phyloP scores from a whole-genome alignment of 1,284 basidiomycete genomes.

The Ceratorhiza oryzae-sativae region DNA sequence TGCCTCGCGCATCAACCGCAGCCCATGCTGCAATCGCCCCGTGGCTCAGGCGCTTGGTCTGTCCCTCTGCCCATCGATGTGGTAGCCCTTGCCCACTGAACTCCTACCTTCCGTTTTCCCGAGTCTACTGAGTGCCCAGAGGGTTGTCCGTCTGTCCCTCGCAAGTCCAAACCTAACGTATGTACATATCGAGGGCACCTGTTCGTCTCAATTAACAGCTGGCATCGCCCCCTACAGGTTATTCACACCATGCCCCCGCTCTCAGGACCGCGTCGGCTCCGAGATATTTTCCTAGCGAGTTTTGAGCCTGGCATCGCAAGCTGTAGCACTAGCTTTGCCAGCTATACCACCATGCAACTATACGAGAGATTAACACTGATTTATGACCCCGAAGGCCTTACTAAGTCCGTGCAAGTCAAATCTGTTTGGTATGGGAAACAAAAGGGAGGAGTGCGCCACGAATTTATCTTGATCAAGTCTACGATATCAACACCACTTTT shows the following conservation, averaged over 20 bases:
- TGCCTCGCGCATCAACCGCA: too few species aligned
- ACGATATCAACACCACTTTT: background rate
- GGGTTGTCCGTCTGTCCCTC: too few species aligned
- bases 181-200: too few species aligned
- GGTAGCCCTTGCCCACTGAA: too few species aligned
- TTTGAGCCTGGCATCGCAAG: background rate
- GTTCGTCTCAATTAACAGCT: too few species aligned
- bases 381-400: background rate
- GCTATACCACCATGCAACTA: background rate
- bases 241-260: background rate
- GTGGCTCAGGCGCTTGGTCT: too few species aligned
- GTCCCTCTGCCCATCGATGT: too few species aligned
- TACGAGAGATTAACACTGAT: background rate
- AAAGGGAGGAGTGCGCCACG: background rate
- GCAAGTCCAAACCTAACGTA: too few species aligned
- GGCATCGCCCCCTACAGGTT: too few species aligned
- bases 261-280: background rate
- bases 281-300: slow-evolving; percentile 13
- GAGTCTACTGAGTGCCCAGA: too few species aligned
- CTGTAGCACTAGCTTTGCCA: background rate
- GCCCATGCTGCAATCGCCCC: too few species aligned
- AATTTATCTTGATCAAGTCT: slow-evolving; percentile 7
- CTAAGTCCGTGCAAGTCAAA: background rate
- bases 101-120: too few species aligned
- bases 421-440: slow-evolving; percentile 12